Percentiles rank a stretch among this genome's conserved stretches.
Conservation (phyloP, 2,329 filamentous ascomycete species). For the Aureobasidium sp. region DNA sequence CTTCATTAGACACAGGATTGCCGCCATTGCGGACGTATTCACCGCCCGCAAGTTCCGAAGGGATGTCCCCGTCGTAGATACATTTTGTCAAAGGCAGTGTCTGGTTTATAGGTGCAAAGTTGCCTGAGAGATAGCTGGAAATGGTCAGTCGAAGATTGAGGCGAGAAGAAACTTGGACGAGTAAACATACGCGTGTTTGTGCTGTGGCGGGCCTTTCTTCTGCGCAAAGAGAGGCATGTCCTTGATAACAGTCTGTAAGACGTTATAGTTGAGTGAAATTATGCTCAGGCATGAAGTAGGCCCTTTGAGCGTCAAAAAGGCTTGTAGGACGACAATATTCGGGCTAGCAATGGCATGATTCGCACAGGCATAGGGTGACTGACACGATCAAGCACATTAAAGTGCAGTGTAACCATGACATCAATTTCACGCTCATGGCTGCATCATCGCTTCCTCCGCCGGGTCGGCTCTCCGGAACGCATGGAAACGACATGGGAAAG, state of each 20-base stretch:
- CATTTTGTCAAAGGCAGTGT: conserved; percentile 50
- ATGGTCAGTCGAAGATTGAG: not conserved
- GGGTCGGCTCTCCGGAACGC: not conserved
- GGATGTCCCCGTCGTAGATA: conserved; percentile 49
- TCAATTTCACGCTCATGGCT: not conserved
- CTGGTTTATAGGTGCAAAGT: conserved; percentile 58
- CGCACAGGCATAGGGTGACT: not conserved
- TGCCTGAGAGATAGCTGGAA: conserved; percentile 54
- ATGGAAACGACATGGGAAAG: not conserved
- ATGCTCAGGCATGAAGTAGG: not conserved
- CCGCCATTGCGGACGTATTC: conserved; percentile 66
- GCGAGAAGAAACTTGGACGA: not conserved
- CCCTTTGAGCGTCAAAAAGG: not conserved
- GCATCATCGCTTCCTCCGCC: not conserved
- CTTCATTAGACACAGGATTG: conserved; percentile 56
- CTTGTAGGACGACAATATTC: not conserved
- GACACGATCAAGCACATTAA: not conserved
- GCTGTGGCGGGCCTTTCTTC: conserved; percentile 20
- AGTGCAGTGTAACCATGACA: conserved; percentile 2
- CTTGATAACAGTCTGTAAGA: not conserved
- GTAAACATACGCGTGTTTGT: conserved; percentile 33
- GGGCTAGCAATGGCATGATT: not conserved
- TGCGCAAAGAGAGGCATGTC: conserved; percentile 17
- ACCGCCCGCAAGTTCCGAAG: conserved; percentile 56
- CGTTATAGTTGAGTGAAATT: not conserved